Percentiles rank a stretch among this genome's conserved stretches.
Conservation (phyloP, 495 filamentous ascomycete genomes). For the Lophiotrema nucula region DNA sequence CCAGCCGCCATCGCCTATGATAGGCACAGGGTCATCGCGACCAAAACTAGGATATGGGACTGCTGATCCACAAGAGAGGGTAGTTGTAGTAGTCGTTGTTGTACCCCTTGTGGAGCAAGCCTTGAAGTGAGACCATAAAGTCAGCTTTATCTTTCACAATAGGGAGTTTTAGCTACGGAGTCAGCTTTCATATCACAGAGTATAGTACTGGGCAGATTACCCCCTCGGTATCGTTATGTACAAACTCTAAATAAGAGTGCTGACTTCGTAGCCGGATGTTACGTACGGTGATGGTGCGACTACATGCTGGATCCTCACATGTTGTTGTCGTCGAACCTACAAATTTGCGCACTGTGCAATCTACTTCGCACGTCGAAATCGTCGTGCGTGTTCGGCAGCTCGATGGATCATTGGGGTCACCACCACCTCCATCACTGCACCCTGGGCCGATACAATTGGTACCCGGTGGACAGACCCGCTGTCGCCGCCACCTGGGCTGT, state of each 20-base stretch:
- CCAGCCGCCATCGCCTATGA: not conserved
- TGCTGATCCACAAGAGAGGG: not conserved
- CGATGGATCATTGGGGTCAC: not conserved
- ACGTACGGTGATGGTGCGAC: not conserved
- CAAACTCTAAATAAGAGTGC: too few relatives aligned
- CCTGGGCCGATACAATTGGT: not conserved
- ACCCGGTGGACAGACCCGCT: not conserved
- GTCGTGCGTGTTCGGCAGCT: not conserved
- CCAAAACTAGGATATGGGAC: not conserved
- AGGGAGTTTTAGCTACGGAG: too few relatives aligned
- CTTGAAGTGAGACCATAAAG: too few relatives aligned
- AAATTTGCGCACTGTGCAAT: not conserved
- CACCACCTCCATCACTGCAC: not conserved
- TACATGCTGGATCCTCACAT: not conserved
- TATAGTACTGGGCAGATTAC: too few relatives aligned
- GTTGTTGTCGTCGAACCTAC: not conserved
- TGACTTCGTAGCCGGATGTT: too few relatives aligned
- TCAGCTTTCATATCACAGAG: too few relatives aligned
- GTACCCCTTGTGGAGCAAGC: not conserved
- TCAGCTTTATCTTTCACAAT: too few relatives aligned
- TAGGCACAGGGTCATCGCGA: not conserved
- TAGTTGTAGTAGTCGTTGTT: not conserved
- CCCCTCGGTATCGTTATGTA: too few relatives aligned
- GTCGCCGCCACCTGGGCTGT: not conserved
- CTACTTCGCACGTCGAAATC: not conserved